Conservation (phyloP, 2,329 filamentous ascomycete genomes). For the Helminthosporium solani region DNA sequence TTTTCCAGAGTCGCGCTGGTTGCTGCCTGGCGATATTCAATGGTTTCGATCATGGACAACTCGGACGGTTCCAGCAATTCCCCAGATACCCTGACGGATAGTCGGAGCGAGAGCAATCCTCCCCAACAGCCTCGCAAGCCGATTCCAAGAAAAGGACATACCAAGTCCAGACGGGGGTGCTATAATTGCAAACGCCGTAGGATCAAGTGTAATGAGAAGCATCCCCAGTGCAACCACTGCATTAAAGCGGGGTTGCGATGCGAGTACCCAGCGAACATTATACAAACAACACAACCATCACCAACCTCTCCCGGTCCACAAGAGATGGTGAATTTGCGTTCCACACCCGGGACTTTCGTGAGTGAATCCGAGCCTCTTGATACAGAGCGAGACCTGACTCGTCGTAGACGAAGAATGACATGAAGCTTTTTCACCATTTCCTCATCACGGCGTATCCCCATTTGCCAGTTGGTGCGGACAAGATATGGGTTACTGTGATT, state of each 20-base stretch:
- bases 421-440: constrained; percentile 70
- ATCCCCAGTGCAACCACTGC: constrained; percentile 64
- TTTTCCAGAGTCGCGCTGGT: background rate
- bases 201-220: constrained; percentile 70
- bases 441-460: constrained; percentile 62
- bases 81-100: constrained; percentile 23
- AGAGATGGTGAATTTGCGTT: constrained; percentile 30
- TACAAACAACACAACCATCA: constrained; percentile 27
- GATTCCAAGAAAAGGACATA: constrained; percentile 58
- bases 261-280: constrained; percentile 57
- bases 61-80: constrained; percentile 36
- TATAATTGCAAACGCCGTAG: constrained; percentile 67
- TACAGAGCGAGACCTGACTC: constrained; percentile 14
- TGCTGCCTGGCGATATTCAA: background rate
- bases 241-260: constrained; percentile 62
- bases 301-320: constrained; percentile 25
- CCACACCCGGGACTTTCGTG: constrained; percentile 36
- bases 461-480: constrained; percentile 64
- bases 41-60: constrained; percentile 10
- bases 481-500: constrained; percentile 66
- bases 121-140: constrained; percentile 35
- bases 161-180: constrained; percentile 65
- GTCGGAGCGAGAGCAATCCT: constrained; percentile 10
- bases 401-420: constrained; percentile 53
- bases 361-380: constrained; percentile 17